Evolutionary conservation across 352 stramenopile species (phyloP).

Genomic region (Pythium pyrilobum): DNA sequence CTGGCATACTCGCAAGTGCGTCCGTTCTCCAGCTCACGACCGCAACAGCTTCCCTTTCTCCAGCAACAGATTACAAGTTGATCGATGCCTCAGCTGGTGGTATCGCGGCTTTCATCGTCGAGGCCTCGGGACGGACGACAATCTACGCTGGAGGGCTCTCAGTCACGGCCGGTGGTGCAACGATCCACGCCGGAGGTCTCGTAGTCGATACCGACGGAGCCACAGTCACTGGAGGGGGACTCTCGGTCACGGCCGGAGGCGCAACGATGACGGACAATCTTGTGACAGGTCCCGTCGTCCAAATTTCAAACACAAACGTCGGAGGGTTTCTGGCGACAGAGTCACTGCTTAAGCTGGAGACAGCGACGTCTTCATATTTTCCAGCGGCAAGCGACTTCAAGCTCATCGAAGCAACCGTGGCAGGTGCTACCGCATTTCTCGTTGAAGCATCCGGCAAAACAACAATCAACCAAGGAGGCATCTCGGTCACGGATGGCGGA

Average conservation of each 20-base stretch:
- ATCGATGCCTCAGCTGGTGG: slow-evolving; percentile 8
- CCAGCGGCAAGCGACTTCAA: background rate
- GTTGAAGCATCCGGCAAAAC: slow-evolving; percentile 23
- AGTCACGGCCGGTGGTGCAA: slow-evolving; percentile 35
- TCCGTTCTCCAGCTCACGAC: background rate
- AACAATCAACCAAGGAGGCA: slow-evolving; percentile 27
- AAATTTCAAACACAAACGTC: no score
- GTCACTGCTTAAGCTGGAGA: background rate
- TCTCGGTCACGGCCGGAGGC: slow-evolving; percentile 26
- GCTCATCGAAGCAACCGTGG: slow-evolving; percentile 16
- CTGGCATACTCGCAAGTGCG: no score
- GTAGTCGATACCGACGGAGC: slow-evolving; percentile 18
- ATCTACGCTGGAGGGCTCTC: slow-evolving; percentile 38
- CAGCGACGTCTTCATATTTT: background rate
- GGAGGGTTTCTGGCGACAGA: background rate
- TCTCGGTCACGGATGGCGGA: slow-evolving; percentile 24
- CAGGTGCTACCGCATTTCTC: slow-evolving; percentile 11
- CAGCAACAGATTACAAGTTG: slow-evolving; percentile 6
- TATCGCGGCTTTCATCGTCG: slow-evolving; percentile 19
- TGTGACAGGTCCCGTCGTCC: background rate
- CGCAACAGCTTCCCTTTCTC: background rate
- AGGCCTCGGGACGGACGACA: slow-evolving; percentile 20
- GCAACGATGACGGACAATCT: slow-evolving; percentile 20
- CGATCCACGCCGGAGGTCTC: slow-evolving; percentile 34
- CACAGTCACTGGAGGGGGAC: slow-evolving; percentile 33